phyloP scores from a whole-genome alignment of 192 early-diverging fungal species.

The Gigaspora rosea region DNA sequence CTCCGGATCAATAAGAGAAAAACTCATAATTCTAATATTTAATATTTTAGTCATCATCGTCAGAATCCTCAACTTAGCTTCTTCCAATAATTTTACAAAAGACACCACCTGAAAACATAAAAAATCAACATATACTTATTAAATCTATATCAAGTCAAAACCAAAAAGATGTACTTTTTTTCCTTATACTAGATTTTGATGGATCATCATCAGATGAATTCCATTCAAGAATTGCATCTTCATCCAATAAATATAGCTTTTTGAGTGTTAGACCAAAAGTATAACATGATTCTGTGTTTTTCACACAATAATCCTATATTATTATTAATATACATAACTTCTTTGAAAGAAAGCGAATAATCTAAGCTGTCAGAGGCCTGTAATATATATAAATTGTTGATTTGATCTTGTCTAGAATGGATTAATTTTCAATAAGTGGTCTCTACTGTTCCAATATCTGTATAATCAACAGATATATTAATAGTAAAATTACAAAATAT shows the following conservation, averaged over 20 bases:
- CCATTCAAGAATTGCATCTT: no score
- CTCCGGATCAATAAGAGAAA: no score
- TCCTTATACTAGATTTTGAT: no score
- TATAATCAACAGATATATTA: constrained; percentile 4
- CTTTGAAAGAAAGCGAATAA: constrained; percentile 73
- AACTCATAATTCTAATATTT: no score
- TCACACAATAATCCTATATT: no score
- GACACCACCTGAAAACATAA: constrained; percentile 22
- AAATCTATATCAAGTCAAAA: constrained; percentile 1
- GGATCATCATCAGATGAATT: no score
- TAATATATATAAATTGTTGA: constrained; percentile 60
- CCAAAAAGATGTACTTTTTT: background rate
- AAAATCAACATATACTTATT: background rate
- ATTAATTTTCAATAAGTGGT: constrained; percentile 68
- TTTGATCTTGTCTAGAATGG: constrained; percentile 70
- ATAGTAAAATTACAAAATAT: no score
- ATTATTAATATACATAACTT: constrained; percentile 50
- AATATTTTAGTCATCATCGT: constrained; percentile 7
- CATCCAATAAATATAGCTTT: no score
- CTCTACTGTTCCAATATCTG: constrained; percentile 65
- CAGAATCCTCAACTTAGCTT: constrained; percentile 22
- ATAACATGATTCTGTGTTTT: no score
- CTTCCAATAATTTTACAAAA: constrained; percentile 23
- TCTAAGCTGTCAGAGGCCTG: constrained; percentile 43
- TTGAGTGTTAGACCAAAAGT: no score